phyloP scores from a whole-genome alignment of 306 rosid species.

The Glycine soja region DNA sequence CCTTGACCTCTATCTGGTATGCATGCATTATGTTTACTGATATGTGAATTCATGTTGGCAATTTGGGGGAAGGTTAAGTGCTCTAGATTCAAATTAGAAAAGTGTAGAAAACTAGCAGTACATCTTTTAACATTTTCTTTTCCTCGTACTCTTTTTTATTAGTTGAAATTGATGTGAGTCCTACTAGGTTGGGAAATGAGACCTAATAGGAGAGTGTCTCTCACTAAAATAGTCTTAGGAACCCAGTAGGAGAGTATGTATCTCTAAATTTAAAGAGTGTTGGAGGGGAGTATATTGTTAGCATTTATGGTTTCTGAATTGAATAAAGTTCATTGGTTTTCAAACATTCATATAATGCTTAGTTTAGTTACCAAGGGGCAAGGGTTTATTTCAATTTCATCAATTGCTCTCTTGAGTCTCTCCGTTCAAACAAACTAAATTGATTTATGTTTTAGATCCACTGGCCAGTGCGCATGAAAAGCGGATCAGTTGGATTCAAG shows the following conservation, averaged over 20 bases:
- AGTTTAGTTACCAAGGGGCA: no score
- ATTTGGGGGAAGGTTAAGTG: not conserved
- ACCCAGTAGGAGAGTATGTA: not conserved
- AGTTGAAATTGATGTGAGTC: not conserved
- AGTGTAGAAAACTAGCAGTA: not conserved
- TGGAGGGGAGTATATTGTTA: not conserved
- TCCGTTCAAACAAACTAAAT: not conserved
- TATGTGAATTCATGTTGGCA: not conserved
- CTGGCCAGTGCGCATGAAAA: slow-evolving; percentile 75
- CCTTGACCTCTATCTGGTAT: slow-evolving; percentile 75
- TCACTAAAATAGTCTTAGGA: not conserved
- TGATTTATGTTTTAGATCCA: slow-evolving; percentile 59
- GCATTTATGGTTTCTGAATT: not conserved
- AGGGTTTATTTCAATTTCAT: not conserved
- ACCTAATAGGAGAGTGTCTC: not conserved
- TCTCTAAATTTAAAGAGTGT: not conserved
- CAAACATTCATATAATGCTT: no score
- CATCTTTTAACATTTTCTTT: no score
- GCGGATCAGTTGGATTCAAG: slow-evolving; percentile 58
- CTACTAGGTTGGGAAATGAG: not conserved
- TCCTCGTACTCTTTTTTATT: no score
- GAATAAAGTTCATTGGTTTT: no score
- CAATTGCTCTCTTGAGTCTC: not conserved
- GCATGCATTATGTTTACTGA: not conserved
- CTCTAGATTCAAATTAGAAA: not conserved